phyloP scores from a whole-genome alignment of 1,284 basidiomycete species.

The Sanghuangporus baumii region DNA sequence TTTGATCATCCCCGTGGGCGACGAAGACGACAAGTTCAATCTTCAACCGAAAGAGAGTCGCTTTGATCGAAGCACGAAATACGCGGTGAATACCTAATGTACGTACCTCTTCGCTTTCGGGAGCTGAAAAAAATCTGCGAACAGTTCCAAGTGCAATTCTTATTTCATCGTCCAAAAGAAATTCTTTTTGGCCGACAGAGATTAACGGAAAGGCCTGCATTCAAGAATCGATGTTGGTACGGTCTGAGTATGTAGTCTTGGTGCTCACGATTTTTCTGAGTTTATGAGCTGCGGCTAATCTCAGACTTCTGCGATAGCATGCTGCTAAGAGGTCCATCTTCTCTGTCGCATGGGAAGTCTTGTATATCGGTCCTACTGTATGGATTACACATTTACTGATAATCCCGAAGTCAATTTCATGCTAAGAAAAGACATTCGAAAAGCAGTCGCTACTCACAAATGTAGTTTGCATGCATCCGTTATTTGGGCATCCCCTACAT shows the following conservation, averaged over 20 bases:
- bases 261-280: slow-evolving; percentile 55
- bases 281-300: slow-evolving; percentile 53
- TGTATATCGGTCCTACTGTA: slow-evolving; percentile 85
- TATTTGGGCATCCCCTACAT: slow-evolving; percentile 80
- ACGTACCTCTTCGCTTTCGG: slow-evolving; percentile 44
- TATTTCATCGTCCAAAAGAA: slow-evolving; percentile 69
- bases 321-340: slow-evolving; percentile 56
- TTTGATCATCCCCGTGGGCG: slow-evolving; percentile 3
- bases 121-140: slow-evolving; percentile 51
- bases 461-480: slow-evolving; percentile 70
- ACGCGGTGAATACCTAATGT: background rate
- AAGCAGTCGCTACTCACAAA: slow-evolving; percentile 39
- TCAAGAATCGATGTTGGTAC: background rate
- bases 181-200: slow-evolving; percentile 76
- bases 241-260: background rate
- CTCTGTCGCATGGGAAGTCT: slow-evolving; percentile 32
- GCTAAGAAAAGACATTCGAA: background rate
- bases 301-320: slow-evolving; percentile 68
- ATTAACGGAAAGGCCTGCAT: slow-evolving; percentile 72
- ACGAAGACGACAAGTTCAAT: background rate
- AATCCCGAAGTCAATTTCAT: background rate
- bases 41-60: background rate
- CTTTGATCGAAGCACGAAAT: background rate
- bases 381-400: slow-evolving; percentile 59
- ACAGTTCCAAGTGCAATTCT: slow-evolving; percentile 58